phyloP scores from a whole-genome alignment of 2,329 filamentous ascomycete species.

The Aureobasidium sp. region DNA sequence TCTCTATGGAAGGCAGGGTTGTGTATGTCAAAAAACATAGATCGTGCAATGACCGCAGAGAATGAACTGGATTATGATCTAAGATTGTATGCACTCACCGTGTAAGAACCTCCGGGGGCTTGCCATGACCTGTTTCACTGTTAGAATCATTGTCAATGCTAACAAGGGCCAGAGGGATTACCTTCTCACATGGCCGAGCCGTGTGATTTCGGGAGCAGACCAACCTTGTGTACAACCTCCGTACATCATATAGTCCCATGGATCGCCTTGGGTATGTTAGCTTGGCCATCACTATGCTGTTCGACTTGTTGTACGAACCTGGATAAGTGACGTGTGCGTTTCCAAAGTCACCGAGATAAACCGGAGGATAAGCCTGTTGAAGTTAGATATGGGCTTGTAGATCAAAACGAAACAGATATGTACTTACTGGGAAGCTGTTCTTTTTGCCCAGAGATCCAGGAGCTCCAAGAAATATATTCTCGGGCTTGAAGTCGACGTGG shows the following conservation, averaged over 20 bases:
- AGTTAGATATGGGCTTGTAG: background rate
- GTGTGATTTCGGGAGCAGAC: background rate
- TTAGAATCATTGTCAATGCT: background rate
- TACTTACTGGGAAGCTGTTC: background rate
- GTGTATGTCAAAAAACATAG: background rate
- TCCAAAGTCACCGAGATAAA: slow-evolving; percentile 3
- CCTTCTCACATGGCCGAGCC: background rate
- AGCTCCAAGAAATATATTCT: background rate
- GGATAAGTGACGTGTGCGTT: background rate
- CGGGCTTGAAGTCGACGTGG: background rate
- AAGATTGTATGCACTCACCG: background rate
- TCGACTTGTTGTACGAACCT: background rate
- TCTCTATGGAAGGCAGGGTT: background rate
- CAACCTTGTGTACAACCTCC: background rate
- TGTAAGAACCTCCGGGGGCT: background rate
- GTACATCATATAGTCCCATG: background rate
- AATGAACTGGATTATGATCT: background rate
- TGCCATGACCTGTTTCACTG: background rate
- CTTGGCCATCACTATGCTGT: background rate
- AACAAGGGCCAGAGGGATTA: background rate
- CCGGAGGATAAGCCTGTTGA: background rate
- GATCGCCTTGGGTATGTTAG: background rate
- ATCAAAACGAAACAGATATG: too few relatives aligned
- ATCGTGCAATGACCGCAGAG: background rate
- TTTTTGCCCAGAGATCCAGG: background rate